Evolutionary conservation across 371 early-diverging fungal genomes (phyloP), one percentile per base, ranked within the genome.

Genomic region (Circinella minor): DNA sequence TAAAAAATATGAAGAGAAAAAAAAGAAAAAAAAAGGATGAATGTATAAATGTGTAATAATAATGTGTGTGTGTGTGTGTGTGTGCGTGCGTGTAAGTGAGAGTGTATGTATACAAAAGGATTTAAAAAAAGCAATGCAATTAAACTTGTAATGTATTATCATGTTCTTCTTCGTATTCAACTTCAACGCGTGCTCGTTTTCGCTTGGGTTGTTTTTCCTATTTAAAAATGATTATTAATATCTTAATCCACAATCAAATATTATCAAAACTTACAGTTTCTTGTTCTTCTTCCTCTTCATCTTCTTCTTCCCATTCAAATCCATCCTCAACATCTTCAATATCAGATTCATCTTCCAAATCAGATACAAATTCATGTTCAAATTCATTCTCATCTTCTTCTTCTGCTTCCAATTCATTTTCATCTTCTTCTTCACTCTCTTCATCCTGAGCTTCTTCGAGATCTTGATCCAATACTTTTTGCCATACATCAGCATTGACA

Each of bases 401-500:
- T 18, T 87, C 88, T 36, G 85, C 89, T 18, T 85, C 86, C 51
- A 82, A 72, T 14, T 83, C 84, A 27, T 86, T 81, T 55, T 89
- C 88, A 36, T 86, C 89, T 60, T 89, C 88, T 72, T 92, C 93
- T 54, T 92, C 93, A 34, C 89, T 86, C 55, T 91, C 83, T 74
- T 93, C 94, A 74, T 91, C 86, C 63, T 92, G 92, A 48, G 88
- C 89, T 68, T 82, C 91, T 63, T 93, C 85, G 27, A 85, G 81
- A 13, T 86, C 86, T 71, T 91, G 86, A 74, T 91, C 90, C 67
- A 91, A 63, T 54, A 91, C 88, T 81, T 94, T 87, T 72, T 88
- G 90, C 93, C 93, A 94, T 43, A 95, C 90, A 67, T 89, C 89
- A 81, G 96, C 93, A 73, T 96, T 96, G 73, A 96, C 93, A 79